These are phyloP conservation scores for Nemania sp. DNA, from an alignment of 2,329 filamentous ascomycete genomes.

Conservation along the genomic window DNA sequence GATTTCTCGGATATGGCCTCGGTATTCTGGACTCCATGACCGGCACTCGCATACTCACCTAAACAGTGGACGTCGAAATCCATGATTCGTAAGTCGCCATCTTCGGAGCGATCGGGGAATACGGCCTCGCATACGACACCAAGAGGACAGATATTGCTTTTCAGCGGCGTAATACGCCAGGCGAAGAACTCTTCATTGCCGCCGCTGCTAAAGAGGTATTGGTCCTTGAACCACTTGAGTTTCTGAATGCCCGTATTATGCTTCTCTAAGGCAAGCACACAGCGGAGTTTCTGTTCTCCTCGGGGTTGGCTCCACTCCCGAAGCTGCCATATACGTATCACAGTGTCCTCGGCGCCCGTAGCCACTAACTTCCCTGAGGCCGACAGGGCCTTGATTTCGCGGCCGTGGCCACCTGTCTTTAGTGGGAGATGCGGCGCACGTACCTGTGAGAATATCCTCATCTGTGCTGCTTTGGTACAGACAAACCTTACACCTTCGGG, in stretches of 20 bases:
- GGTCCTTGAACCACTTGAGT: conserved; percentile 78
- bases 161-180: conserved; percentile 74
- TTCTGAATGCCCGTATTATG: conserved; percentile 89
- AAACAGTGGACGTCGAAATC: conserved; percentile 73
- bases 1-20: conserved; percentile 22
- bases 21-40: conserved; percentile 41
- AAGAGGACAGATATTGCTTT: conserved; percentile 62
- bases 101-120: conserved; percentile 62
- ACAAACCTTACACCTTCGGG: conserved; percentile 65
- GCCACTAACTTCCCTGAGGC: conserved; percentile 59
- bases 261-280: conserved; percentile 74
- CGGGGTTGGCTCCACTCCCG: conserved; percentile 35
- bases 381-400: conserved; percentile 77
- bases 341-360: conserved; percentile 80
- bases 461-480: conserved; percentile 77
- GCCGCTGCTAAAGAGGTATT: conserved; percentile 84
- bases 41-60: conserved; percentile 42
- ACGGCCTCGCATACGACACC: conserved; percentile 69
- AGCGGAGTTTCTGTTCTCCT: conserved; percentile 53
- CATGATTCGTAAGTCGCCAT: conserved; percentile 81
- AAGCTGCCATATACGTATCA: conserved; percentile 78
- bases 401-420: conserved; percentile 80
- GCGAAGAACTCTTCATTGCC: conserved; percentile 91
- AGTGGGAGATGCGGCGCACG: conserved; percentile 61
- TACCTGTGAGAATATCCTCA: conserved; percentile 61